Percentiles rank a stretch among this genome's conserved stretches.
Conservation (phyloP, 78 protist species). For the Planoprotostelium fungivorum region DNA sequence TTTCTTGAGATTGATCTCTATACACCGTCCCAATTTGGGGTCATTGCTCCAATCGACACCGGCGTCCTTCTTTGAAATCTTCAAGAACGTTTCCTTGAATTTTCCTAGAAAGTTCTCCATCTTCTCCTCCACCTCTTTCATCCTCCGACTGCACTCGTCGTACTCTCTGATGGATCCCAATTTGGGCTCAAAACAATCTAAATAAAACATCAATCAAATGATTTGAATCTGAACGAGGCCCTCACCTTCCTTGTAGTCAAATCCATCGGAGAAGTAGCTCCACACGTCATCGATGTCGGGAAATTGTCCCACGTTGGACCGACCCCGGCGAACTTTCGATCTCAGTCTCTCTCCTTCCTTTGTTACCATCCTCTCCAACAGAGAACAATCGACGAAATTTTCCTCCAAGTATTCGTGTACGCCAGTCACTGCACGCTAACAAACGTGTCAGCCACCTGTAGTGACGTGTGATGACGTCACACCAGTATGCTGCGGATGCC, state of each 20-base stretch:
- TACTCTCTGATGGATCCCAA: neutral
- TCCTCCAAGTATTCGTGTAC: too few relatives aligned
- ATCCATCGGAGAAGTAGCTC: neutral
- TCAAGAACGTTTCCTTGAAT: neutral
- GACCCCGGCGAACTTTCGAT: too few relatives aligned
- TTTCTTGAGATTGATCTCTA: neutral
- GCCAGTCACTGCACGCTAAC: too few relatives aligned
- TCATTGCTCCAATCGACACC: neutral
- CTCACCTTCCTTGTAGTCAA: too few relatives aligned
- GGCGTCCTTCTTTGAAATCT: neutral
- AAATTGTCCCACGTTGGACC: neutral
- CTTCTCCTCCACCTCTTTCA: neutral
- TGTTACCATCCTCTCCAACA: too few relatives aligned
- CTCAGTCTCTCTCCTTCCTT: too few relatives aligned
- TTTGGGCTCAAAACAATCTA: neutral
- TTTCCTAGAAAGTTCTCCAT: neutral
- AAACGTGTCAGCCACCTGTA: too few relatives aligned
- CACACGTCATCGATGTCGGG: neutral
- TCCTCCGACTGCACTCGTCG: neutral
- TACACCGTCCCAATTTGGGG: neutral
- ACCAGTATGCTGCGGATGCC: neutral
- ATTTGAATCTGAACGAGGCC: too few relatives aligned
- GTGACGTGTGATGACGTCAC: too few relatives aligned
- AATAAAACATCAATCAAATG: too few relatives aligned
- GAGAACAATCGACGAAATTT: too few relatives aligned